A percentile compares a stretch with the other conserved stretches of the same genome.
Evolutionary conservation across 306 rosid species (phyloP).

Genomic region (Delonix regia): DNA sequence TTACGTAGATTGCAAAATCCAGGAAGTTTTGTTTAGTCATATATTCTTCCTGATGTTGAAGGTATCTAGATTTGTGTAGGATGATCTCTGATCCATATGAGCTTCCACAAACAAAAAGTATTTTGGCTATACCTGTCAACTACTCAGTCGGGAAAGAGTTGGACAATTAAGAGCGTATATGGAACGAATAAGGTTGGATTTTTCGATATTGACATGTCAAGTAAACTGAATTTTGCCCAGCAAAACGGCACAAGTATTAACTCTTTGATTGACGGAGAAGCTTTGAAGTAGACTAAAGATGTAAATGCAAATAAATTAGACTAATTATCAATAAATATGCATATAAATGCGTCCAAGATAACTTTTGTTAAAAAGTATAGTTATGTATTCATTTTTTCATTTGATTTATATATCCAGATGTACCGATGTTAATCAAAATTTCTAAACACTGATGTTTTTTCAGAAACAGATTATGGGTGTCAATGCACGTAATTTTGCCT

Average conservation of each 20-base stretch:
- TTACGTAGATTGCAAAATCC: not conserved
- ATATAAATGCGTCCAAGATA: not conserved
- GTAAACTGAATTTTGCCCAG: not conserved
- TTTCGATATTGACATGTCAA: not conserved
- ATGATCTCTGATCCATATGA: not conserved
- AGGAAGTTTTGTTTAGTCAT: not conserved
- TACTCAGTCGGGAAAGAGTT: not conserved
- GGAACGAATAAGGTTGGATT: not conserved
- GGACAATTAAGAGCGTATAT: not conserved
- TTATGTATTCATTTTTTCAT: not conserved
- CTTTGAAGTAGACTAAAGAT: not conserved
- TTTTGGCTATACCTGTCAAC: not conserved
- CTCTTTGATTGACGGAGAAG: not conserved
- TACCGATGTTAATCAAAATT: not conserved
- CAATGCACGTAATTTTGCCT: not conserved
- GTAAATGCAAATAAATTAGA: not conserved
- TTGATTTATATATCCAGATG: not conserved
- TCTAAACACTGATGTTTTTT: not conserved
- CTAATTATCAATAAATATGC: not conserved
- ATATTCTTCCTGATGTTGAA: not conserved
- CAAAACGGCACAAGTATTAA: not conserved
- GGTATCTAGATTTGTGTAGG: not conserved
- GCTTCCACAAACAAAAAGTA: not conserved
- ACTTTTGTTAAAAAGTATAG: too few species aligned
- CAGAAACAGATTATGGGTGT: not conserved